A percentile compares a stretch with the other conserved stretches of the same genome.
Conservation (phyloP, 352 stramenopile species). For the Globisporangium okanoganense region DNA sequence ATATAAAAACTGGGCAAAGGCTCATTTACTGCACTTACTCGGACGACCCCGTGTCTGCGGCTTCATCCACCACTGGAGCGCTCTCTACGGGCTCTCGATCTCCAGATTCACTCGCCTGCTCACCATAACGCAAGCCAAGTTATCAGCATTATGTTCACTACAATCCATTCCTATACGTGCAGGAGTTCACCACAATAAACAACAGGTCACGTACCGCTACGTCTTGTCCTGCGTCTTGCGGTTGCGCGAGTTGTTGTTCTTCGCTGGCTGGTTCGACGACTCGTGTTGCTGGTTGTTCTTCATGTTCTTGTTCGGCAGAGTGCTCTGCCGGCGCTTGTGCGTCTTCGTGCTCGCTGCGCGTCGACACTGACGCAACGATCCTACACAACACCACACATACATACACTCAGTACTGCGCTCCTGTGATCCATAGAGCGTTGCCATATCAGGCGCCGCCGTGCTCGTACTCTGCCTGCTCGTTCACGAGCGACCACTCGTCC, state of each 20-base stretch:
- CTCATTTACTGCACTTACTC: not conserved
- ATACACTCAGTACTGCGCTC: not conserved
- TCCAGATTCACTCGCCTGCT: not conserved
- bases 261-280: not conserved
- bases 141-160: not conserved
- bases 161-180: not conserved
- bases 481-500: constrained; percentile 71
- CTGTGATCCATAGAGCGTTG: not conserved
- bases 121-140: not conserved
- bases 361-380: constrained; percentile 35
- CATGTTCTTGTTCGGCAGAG: not conserved
- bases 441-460: not conserved
- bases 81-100: not conserved
- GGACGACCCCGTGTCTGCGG: not conserved
- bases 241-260: not conserved
- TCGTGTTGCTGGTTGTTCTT: not conserved
- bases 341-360: constrained; percentile 6
- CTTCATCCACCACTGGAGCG: not conserved
- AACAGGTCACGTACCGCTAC: not conserved
- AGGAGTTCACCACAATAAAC: not conserved
- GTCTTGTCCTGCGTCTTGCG: constrained; percentile 11
- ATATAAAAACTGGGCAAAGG: not conserved
- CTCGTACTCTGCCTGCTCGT: constrained; percentile 62
- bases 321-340: not conserved
- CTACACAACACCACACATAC: constrained; percentile 19